Conservation (phyloP, 352 stramenopile species). For the Phytophthora pinifolia region DNA sequence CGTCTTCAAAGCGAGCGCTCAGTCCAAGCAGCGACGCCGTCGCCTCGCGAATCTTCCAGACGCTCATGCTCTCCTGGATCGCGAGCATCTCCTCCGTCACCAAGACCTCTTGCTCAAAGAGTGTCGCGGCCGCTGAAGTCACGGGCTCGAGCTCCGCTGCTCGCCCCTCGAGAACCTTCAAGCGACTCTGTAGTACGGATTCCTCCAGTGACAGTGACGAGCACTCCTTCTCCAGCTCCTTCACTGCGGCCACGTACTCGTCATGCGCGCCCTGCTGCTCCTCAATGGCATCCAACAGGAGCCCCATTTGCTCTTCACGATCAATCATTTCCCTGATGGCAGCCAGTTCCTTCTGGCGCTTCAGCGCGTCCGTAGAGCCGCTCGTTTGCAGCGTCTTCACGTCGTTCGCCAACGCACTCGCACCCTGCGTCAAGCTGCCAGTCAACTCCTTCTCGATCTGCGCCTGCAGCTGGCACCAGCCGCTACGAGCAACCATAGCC, state of each 20-base stretch:
- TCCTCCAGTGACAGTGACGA: slow-evolving; percentile 66
- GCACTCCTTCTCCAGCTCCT: slow-evolving; percentile 57
- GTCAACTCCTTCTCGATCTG: slow-evolving; percentile 58
- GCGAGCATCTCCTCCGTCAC: slow-evolving; percentile 49
- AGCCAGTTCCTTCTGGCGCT: slow-evolving; percentile 51
- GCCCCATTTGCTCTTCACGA: slow-evolving; percentile 65
- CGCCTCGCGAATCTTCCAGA: slow-evolving; percentile 52
- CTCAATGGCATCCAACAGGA: slow-evolving; percentile 75
- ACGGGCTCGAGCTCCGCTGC: slow-evolving; percentile 50
- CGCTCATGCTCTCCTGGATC: slow-evolving; percentile 51
- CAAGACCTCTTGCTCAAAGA: slow-evolving; percentile 44
- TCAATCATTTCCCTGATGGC: slow-evolving; percentile 72
- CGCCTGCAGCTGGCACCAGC: slow-evolving; percentile 58
- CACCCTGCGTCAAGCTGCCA: slow-evolving; percentile 36
- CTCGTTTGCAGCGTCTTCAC: slow-evolving; percentile 41
- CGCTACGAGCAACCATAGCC: slow-evolving; percentile 50
- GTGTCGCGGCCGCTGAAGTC: slow-evolving; percentile 26
- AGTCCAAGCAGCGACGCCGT: slow-evolving; percentile 48
- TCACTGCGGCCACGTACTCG: slow-evolving; percentile 60
- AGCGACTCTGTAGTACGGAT: slow-evolving; percentile 58
- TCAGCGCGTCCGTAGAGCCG: slow-evolving; percentile 36
- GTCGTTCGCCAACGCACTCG: slow-evolving; percentile 44
- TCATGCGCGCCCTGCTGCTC: slow-evolving; percentile 68
- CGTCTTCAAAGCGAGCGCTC: slow-evolving; percentile 48
- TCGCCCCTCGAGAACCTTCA: slow-evolving; percentile 56